Conservation (phyloP, 495 filamentous ascomycete genomes). For the Friedmanniomyces simplex region DNA sequence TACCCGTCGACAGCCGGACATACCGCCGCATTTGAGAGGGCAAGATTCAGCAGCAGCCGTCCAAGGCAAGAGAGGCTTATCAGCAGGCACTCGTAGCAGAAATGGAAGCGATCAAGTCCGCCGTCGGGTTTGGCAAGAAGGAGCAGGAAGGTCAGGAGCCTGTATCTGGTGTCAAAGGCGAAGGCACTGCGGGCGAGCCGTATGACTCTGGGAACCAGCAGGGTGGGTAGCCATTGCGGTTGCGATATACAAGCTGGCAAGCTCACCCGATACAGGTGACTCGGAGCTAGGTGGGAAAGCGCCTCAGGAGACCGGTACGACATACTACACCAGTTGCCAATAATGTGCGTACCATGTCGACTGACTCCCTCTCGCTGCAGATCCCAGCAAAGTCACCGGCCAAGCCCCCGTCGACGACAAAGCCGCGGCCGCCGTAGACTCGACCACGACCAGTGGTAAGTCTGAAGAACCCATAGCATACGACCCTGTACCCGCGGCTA, state of each 20-base stretch:
- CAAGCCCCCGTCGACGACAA: background rate
- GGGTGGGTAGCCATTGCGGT: background rate
- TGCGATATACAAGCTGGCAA: background rate
- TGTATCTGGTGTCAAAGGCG: slow-evolving; percentile 20
- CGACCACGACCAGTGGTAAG: slow-evolving; percentile 12
- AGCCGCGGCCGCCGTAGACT: background rate
- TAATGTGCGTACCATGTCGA: background rate
- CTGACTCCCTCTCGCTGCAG: background rate
- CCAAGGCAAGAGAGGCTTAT: too few relatives aligned
- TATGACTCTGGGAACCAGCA: slow-evolving; percentile 24
- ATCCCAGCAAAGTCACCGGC: background rate
- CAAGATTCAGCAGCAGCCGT: too few relatives aligned
- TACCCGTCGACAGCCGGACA: too few relatives aligned
- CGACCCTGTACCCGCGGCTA: background rate
- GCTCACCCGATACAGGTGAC: background rate
- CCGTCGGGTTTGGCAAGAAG: slow-evolving; percentile 13
- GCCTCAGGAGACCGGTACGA: slow-evolving; percentile 5
- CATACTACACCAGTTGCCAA: background rate
- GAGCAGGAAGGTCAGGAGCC: slow-evolving; percentile 23
- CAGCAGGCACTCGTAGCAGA: background rate
- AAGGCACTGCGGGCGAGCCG: slow-evolving; percentile 18
- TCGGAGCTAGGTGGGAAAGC: slow-evolving; percentile 8
- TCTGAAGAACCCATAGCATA: slow-evolving; percentile 3
- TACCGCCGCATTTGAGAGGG: too few relatives aligned
- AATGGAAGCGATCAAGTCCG: slow-evolving; percentile 18